Base-by-base conservation (phyloP, 306 rosid species). In the Ceratonia siliqua region DNA sequence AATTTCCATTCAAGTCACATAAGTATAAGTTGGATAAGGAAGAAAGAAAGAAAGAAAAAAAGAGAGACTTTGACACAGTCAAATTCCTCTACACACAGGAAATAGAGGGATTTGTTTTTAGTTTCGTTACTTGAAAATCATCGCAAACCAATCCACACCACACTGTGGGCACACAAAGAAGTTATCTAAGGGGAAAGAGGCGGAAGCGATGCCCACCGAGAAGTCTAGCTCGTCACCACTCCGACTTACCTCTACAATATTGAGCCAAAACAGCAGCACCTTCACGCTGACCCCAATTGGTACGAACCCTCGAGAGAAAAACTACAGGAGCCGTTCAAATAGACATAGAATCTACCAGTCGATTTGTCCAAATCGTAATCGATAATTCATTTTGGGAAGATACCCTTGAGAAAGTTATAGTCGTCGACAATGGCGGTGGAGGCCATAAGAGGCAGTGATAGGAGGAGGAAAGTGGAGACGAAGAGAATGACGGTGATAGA, bases 251-350 rank as follows among this genome's bases (percentile, higher is more conserved):
- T 88, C 90, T 15, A 83, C 85, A 27, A 88, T 88, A 62, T 86
- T 72, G 35, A 88, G 75, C 90, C 92, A 88, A 24, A 88, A 66
- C 46, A 86, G 76, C 67, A 86, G 61, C 33, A 89, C 36, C 83
- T 89, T 89, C 11, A 86, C 91, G 83, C 87, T 89, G 13, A 89
- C 76, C 12, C 93, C 91, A n/a, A 55, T 21, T 78, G 74, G 71
- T 86, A 89, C 36, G 89, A 83, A 4, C 87, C 93, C 49, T 89
- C 89, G 5, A 85, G 79, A 1, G 86, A 72, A 81, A 88, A 88
- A 49, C 86, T 66, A 27, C 90, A 88, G 5, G 90, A 20, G 15
- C 81, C 90, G 43, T 74, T 75, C 70, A 66, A 65, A 57, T 57
- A 41, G 46, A 87, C 92, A n/a, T 18, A 50, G 62, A 82, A 88